Evolutionary conservation across 2,329 filamentous ascomycete genomes (phyloP), one percentile per base, ranked within the genome.

Genomic region (Aspergillus sp.): DNA sequence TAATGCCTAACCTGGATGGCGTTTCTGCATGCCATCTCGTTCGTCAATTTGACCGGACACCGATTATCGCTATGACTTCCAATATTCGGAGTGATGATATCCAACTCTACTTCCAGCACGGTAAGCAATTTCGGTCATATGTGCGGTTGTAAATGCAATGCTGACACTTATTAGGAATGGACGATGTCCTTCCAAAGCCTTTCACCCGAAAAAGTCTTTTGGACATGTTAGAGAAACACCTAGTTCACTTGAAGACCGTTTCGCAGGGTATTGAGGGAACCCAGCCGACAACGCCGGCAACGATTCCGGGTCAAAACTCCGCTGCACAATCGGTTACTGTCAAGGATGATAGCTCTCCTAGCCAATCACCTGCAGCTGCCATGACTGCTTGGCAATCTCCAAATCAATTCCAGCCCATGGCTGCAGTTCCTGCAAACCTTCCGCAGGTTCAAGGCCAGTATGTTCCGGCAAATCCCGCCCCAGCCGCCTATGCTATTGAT

Each of bases 51-150:
- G 87, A 92, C 62, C 85, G 86, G 39, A 85, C 87, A 5, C 95
- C 95, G 0, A 96, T 99, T 67, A 91, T 99, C 58, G 95, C 95
- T 47, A 98, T 99, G 95, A 99, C 95, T 3, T 97, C 93, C 3
- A 99, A 98, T 71, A 98, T 99, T 63, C 86, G 95, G 63, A 93
- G 91, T 60, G 93, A 97, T 68, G 95, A 99, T 72, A 96, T 98
- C 61, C 90, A 93, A 54, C 93, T 96, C 78, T 99, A 99, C 73
- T 98, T 97, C 78, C 88, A 93, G 68, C 93, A 96, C 77, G 95
- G 93, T 95, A 83, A 80, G 88, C 44, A 34, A 13, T n/a, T 39
- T 24, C 3, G 19, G 27, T 33, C 7, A 40, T 17, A 12, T 4
- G 5, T 27, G 7, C 30, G 2, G 33, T 50, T 22, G 2, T 19